These are phyloP conservation scores for Trichoderma aggressivum DNA, from an alignment of 2,329 filamentous ascomycete species.

Conservation along the genomic window DNA sequence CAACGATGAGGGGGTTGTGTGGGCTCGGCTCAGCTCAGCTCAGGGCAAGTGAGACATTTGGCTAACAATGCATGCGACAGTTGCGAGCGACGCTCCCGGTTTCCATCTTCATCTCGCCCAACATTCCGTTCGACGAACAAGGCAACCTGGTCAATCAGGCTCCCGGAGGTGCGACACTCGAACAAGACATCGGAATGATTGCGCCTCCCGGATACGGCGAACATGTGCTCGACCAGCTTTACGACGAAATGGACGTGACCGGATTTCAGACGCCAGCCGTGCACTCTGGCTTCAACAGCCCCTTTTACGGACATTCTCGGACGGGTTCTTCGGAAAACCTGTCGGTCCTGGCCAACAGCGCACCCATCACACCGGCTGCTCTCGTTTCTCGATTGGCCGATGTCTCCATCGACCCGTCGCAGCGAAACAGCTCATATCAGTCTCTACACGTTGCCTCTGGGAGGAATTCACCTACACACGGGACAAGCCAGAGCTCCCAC, in stretches of 20 bases:
- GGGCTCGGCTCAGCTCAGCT: not conserved
- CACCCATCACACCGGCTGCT: conserved; percentile 44
- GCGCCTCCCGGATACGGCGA: conserved; percentile 92
- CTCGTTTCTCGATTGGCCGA: conserved; percentile 67
- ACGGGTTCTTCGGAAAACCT: conserved; percentile 81
- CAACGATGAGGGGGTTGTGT: not conserved
- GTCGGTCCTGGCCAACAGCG: conserved; percentile 41
- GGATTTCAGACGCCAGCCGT: conserved; percentile 76
- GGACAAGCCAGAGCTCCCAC: conserved; percentile 35
- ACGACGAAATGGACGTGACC: conserved; percentile 76
- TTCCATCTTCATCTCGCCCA: conserved; percentile 92
- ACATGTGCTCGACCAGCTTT: conserved; percentile 85
- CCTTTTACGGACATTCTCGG: conserved; percentile 68
- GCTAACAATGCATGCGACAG: conserved; percentile 36
- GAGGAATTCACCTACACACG: conserved; percentile 40
- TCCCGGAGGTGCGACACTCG: conserved; percentile 45
- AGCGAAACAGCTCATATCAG: conserved; percentile 45
- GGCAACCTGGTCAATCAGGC: conserved; percentile 70
- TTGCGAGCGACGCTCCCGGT: conserved; percentile 86
- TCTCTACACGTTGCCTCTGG: conserved; percentile 44
- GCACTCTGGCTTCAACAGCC: conserved; percentile 74
- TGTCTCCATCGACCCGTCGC: conserved; percentile 53
- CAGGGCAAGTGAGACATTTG: conserved; percentile 9
- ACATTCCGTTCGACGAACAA: conserved; percentile 81
- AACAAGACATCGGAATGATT: conserved; percentile 57